These are phyloP conservation scores for Tilletia horrida DNA, from an alignment of 1,284 basidiomycete species.

Conservation along the genomic window DNA sequence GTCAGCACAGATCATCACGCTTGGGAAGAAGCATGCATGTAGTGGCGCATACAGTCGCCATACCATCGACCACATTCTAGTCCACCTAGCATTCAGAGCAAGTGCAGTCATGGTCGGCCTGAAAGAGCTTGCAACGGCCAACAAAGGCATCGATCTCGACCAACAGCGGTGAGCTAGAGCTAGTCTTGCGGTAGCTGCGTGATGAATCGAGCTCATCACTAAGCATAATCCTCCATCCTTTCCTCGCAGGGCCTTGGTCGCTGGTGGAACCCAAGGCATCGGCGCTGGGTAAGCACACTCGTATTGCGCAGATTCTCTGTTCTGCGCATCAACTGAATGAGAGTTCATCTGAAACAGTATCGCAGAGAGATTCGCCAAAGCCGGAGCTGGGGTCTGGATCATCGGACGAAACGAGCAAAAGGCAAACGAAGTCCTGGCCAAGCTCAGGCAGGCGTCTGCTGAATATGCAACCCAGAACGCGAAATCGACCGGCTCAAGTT, in stretches of 20 bases:
- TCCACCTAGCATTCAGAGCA: neutral
- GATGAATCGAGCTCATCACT: neutral
- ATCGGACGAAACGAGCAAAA: conserved; percentile 52
- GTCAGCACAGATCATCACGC: too few species aligned
- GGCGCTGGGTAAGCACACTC: conserved; percentile 29
- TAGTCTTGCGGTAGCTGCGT: neutral
- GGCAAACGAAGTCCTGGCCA: conserved; percentile 45
- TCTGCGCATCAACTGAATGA: neutral
- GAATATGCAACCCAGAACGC: neutral
- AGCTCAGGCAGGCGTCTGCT: conserved; percentile 30
- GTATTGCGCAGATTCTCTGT: neutral
- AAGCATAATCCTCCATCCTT: neutral
- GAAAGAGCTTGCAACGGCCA: neutral
- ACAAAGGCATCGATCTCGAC: neutral
- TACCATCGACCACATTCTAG: neutral
- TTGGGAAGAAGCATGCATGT: too few species aligned
- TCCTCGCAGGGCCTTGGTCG: conserved; percentile 27
- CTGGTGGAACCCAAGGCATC: conserved; percentile 47
- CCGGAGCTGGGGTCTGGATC: conserved; percentile 54
- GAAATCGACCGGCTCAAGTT: neutral
- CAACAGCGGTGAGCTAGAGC: neutral
- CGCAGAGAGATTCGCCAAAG: conserved; percentile 44
- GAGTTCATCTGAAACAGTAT: conserved; percentile 26
- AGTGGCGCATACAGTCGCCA: too few species aligned
- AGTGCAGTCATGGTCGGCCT: neutral